A percentile compares a stretch with the other conserved stretches of the same genome.
phyloP scores from a whole-genome alignment of 805 yeast species.

The Pichia scutulata region DNA sequence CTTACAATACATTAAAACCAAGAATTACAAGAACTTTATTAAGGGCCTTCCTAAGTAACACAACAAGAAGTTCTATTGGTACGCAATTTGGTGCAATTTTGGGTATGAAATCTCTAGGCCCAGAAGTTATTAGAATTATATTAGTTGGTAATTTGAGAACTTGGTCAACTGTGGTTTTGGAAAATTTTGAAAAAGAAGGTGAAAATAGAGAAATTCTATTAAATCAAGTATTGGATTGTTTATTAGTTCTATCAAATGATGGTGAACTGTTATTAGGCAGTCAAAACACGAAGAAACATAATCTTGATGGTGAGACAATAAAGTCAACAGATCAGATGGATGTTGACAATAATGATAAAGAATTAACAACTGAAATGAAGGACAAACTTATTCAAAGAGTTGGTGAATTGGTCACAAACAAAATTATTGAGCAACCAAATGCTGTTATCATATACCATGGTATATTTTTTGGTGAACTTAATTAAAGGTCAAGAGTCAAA shows the following conservation, averaged over 20 bases:
- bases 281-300: constrained; percentile 9
- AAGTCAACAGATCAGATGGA: constrained; percentile 28
- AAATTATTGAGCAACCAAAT: constrained; percentile 40
- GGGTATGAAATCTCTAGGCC: constrained; percentile 78
- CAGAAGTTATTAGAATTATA: constrained; percentile 78
- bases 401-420: constrained; percentile 50
- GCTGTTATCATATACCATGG: constrained; percentile 51
- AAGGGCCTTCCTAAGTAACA: constrained; percentile 73
- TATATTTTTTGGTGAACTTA: constrained; percentile 61
- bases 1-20: constrained; percentile 85
- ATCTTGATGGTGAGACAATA: constrained; percentile 15
- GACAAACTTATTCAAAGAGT: constrained; percentile 47
- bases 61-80: constrained; percentile 69
- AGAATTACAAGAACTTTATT: constrained; percentile 88
- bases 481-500: background rate
- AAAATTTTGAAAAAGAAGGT: constrained; percentile 16
- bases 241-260: constrained; percentile 38
- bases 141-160: constrained; percentile 75
- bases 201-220: constrained; percentile 20
- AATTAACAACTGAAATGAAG: constrained; percentile 17
- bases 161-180: constrained; percentile 63
- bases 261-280: constrained; percentile 17
- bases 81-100: constrained; percentile 88
- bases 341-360: constrained; percentile 25
- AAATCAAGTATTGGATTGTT: constrained; percentile 49